Evolutionary conservation across 1,139 yeast genomes (phyloP).

Genomic region (Zygoascus meyerae): DNA sequence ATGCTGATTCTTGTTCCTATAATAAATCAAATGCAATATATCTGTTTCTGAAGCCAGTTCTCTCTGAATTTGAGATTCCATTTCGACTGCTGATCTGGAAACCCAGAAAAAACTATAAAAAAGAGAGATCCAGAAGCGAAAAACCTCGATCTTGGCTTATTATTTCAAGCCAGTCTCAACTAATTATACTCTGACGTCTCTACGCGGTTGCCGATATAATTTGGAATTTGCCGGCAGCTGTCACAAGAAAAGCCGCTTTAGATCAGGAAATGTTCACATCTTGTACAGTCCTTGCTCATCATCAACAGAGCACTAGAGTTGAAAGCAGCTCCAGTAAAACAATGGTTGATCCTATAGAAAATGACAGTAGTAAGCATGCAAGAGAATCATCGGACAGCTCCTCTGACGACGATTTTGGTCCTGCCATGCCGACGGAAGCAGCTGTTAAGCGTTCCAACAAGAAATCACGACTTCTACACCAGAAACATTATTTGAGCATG

Average conservation of each 20-base stretch:
- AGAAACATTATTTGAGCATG: slow-evolving; percentile 11
- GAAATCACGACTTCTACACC: slow-evolving; percentile 15
- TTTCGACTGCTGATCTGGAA: background rate
- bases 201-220: too few species aligned
- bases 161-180: too few species aligned
- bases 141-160: too few species aligned
- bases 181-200: too few species aligned
- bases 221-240: background rate
- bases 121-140: too few species aligned
- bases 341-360: too few species aligned
- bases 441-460: slow-evolving; percentile 9
- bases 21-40: slow-evolving; percentile 56
- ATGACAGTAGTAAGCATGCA: background rate
- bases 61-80: slow-evolving; percentile 2
- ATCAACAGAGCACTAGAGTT: too few species aligned
- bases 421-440: slow-evolving; percentile 10
- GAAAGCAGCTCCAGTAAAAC: too few species aligned
- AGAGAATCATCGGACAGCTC: slow-evolving; percentile 5
- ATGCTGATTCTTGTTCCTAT: slow-evolving; percentile 73
- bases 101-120: too few species aligned
- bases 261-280: slow-evolving; percentile 1
- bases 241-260: background rate
- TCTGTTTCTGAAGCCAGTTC: slow-evolving; percentile 42
- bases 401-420: slow-evolving; percentile 23
- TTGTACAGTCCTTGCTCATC: too few species aligned